phyloP scores from a whole-genome alignment of 2,329 filamentous ascomycete genomes.

The Fusarium denticulatum region DNA sequence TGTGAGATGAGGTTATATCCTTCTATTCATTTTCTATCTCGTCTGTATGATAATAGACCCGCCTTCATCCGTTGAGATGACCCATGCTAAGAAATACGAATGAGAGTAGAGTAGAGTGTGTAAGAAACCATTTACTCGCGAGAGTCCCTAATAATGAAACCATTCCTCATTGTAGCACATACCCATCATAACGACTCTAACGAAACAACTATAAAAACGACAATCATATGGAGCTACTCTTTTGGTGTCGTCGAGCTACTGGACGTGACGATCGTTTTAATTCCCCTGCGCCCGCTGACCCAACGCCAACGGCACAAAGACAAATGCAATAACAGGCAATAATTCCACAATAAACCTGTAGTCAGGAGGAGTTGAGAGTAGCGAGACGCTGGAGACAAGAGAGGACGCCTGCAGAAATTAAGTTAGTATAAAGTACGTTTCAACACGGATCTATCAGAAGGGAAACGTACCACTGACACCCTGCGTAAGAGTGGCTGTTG shows the following conservation, averaged over 20 bases:
- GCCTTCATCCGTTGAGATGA: background rate
- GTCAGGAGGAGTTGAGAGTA: slow-evolving; percentile 38
- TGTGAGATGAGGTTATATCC: background rate
- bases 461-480: slow-evolving; percentile 82
- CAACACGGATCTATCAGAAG: too few species aligned
- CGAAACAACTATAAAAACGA: background rate
- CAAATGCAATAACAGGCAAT: slow-evolving; percentile 35
- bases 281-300: slow-evolving; percentile 38
- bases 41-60: background rate
- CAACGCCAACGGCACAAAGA: slow-evolving; percentile 41
- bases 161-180: background rate
- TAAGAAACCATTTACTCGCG: slow-evolving; percentile 22
- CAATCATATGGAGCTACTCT: slow-evolving; percentile 20
- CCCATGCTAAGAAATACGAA: background rate
- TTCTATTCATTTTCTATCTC: background rate
- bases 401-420: slow-evolving; percentile 50
- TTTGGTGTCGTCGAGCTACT: slow-evolving; percentile 19
- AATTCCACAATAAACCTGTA: slow-evolving; percentile 26
- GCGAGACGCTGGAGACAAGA: slow-evolving; percentile 56
- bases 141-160: slow-evolving; percentile 19
- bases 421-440: background rate
- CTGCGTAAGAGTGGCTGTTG: slow-evolving; percentile 84
- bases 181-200: background rate
- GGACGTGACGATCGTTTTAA: slow-evolving; percentile 16
- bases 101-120: slow-evolving; percentile 28